Base-by-base conservation (phyloP, 371 early-diverging fungal species). In the Lichtheimia corymbifera region DNA sequence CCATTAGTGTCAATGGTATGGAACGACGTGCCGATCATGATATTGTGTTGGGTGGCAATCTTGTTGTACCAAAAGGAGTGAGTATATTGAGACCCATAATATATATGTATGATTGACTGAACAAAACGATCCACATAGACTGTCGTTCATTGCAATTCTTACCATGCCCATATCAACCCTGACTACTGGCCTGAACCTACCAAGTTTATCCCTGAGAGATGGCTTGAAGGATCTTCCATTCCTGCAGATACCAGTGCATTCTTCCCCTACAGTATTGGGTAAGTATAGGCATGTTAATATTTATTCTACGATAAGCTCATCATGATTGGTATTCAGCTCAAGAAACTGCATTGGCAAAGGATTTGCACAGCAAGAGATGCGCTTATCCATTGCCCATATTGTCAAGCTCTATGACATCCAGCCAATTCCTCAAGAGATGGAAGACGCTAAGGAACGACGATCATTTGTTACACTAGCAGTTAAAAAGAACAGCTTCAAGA, bases 351-450 rank as follows among this genome's bases (percentile, higher is more conserved):
- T 80, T 50, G 83, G 83, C 35, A 80, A 74, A 50, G 73, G 68
- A 61, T 80, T 82, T 66, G 79, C 77, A n/a, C 50, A 65, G 51
- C 74, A 74, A 65, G 83, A 82, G 59, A 76, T 80, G 76, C 76
- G 79, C n/a, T 49, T 82, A 3, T 47, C 68, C 18, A 45, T 82
- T 40, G 62, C 76, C 1, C 62, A 66, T 30, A 54, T 81, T 2
- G 55, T 81, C 17, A 74, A 72, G 30, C 28, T 49, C 7, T 77
- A 63, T 57, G 68, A 67, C 7, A 50, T 77, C 18, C 15, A 20
- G 14, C 47, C 74, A 20, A 74, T 77, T 24, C 50, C 59, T 12
- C 20, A 53, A 55, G 66, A 71, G 27, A 61, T 72, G 60, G 50
- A 62, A 43, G 55, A 66, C 4, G 61, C 69, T 1, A 50, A 65